phyloP scores from a whole-genome alignment of 169 alveolate genomes.

The Cryptosporidium sp. region DNA sequence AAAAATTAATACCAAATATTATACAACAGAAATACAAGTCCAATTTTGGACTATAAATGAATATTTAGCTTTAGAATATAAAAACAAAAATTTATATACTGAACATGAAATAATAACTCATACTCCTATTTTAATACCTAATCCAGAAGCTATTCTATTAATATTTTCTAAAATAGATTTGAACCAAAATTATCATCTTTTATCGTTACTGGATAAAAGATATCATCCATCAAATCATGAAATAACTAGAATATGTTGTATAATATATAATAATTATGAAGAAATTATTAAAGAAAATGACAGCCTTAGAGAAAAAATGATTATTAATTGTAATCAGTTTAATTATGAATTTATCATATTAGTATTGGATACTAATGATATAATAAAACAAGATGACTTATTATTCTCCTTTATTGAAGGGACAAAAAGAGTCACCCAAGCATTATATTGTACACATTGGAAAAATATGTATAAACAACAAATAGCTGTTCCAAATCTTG shows the following conservation, averaged over 20 bases:
- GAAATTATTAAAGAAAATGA: no score
- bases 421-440: constrained; percentile 20
- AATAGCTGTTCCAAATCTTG: neutral
- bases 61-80: neutral
- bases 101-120: neutral
- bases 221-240: neutral
- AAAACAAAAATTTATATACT: neutral
- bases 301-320: neutral
- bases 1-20: neutral
- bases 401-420: constrained; percentile 3
- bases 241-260: constrained; percentile 48
- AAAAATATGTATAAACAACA: neutral
- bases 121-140: neutral
- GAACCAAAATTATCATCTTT: neutral
- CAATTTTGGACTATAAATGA: neutral
- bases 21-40: neutral
- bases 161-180: neutral
- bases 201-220: neutral
- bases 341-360: constrained; percentile 15
- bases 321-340: neutral
- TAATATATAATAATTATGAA: neutral
- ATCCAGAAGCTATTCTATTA: constrained; percentile 3
- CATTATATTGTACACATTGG: constrained; percentile 61
- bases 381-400: neutral
- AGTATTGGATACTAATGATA: neutral